phyloP scores from a whole-genome alignment of 2,329 filamentous ascomycete genomes.

The Truncatella angustata region DNA sequence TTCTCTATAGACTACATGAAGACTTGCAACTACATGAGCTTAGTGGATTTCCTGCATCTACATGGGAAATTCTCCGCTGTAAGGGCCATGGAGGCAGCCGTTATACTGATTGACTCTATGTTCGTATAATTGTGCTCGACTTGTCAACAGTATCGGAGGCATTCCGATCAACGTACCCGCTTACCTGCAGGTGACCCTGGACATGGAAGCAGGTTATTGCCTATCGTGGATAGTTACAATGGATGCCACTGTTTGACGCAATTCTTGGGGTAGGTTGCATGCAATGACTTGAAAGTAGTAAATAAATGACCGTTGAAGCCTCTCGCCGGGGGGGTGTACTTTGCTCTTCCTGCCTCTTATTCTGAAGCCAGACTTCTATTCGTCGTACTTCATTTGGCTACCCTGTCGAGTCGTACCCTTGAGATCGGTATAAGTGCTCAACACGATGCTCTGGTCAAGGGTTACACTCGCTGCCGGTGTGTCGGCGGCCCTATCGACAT shows the following conservation, averaged over 20 bases:
- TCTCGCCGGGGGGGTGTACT: not conserved
- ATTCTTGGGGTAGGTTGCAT: conserved; percentile 5
- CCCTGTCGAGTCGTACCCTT: not conserved
- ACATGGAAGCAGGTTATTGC: not conserved
- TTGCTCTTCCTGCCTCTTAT: not conserved
- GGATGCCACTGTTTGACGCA: not conserved
- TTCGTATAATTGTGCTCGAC: no score
- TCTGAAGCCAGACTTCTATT: no score
- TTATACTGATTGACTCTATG: no score
- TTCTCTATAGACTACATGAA: no score
- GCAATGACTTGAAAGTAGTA: no score
- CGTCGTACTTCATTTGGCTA: not conserved
- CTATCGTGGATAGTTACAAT: not conserved
- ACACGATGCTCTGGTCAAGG: conserved; percentile 10
- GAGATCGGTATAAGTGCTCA: not conserved
- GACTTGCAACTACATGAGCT: no score
- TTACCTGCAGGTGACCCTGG: not conserved
- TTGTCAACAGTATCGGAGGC: not conserved
- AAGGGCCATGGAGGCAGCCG: no score
- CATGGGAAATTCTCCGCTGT: no score
- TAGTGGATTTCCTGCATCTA: no score
- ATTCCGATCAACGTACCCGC: not conserved
- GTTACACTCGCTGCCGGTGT: conserved; percentile 19
- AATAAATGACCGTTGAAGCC: no score
- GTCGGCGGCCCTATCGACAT: conserved; percentile 10